Evolutionary conservation across 2,329 filamentous ascomycete genomes (phyloP).

Genomic region (Trichoderma simmonsii): DNA sequence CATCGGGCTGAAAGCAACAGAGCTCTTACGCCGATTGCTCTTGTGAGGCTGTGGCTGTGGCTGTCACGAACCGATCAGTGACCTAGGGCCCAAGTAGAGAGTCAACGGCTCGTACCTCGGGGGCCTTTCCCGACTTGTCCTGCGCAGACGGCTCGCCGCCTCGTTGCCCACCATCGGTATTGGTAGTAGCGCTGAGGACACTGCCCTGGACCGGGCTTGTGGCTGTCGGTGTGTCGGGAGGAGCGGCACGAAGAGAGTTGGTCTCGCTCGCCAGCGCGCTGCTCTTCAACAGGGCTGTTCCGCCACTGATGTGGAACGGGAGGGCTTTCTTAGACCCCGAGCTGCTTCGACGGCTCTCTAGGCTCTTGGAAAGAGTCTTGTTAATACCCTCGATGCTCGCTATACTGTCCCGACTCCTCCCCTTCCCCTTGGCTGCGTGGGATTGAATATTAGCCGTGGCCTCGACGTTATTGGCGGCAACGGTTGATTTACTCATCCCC

Average conservation of each 20-base stretch:
- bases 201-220: conserved; percentile 41
- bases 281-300: conserved; percentile 44
- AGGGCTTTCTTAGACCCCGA: conserved; percentile 76
- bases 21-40: conserved; percentile 38
- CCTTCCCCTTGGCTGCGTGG: conserved; percentile 45
- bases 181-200: conserved; percentile 23
- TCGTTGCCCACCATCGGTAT: conserved; percentile 23
- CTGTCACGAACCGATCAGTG: conserved; percentile 30
- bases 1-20: conserved; percentile 34
- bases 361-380: conserved; percentile 77
- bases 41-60: conserved; percentile 27
- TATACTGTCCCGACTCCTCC: conserved; percentile 43
- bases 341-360: conserved; percentile 88
- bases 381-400: conserved; percentile 69
- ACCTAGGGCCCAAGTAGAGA: conserved; percentile 47
- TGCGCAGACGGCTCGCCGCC: conserved; percentile 29
- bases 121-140: conserved; percentile 26
- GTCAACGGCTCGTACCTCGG: conserved; percentile 56
- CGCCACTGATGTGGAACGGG: conserved; percentile 46
- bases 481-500: conserved; percentile 85
- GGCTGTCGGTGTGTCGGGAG: conserved; percentile 40
- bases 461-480: conserved; percentile 82
- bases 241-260: conserved; percentile 52
- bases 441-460: conserved; percentile 71
- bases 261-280: conserved; percentile 57